Conservation (phyloP, 768 basidiomycete genomes). For the Suillus tomentosus region DNA sequence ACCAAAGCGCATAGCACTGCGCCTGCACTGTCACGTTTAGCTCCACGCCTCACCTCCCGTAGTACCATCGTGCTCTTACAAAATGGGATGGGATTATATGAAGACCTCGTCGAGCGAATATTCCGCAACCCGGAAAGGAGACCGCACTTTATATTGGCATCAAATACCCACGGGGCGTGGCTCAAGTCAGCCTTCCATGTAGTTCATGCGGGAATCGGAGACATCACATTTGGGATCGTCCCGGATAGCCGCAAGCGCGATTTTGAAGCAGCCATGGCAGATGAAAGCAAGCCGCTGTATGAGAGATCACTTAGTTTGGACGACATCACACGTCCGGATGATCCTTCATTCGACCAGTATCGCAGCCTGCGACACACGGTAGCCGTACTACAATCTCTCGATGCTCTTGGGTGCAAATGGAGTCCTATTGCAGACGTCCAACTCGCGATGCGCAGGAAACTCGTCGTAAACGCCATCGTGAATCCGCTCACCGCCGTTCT, state of each 20-base stretch:
- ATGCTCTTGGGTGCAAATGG: slow-evolving; percentile 63
- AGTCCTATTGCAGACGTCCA: slow-evolving; percentile 67
- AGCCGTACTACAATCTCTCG: slow-evolving; percentile 57
- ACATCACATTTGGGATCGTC: slow-evolving; percentile 77
- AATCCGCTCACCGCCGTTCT: slow-evolving; percentile 86
- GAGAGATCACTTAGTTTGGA: slow-evolving; percentile 50
- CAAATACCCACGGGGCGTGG: slow-evolving; percentile 81
- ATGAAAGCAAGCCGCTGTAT: slow-evolving; percentile 32
- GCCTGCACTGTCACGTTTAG: slow-evolving; percentile 55
- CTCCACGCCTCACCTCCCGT: slow-evolving; percentile 59
- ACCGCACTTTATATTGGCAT: slow-evolving; percentile 84
- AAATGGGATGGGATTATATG: slow-evolving; percentile 94
- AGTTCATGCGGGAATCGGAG: slow-evolving; percentile 71
- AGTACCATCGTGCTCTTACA: slow-evolving; percentile 92
- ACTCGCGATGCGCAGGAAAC: slow-evolving; percentile 70
- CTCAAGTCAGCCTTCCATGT: slow-evolving; percentile 52
- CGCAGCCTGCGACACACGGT: slow-evolving; percentile 68
- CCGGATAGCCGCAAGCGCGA: slow-evolving; percentile 65
- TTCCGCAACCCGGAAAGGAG: slow-evolving; percentile 75
- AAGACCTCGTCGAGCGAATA: slow-evolving; percentile 62
- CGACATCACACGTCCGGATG: slow-evolving; percentile 48
- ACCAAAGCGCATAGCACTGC: slow-evolving; percentile 75
- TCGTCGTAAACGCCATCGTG: slow-evolving; percentile 79
- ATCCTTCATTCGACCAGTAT: slow-evolving; percentile 47
- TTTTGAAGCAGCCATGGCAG: slow-evolving; percentile 57